A percentile compares a stretch with the other conserved stretches of the same genome.
phyloP scores from a whole-genome alignment of 352 stramenopile genomes.

The Phytophthora ramorum region DNA sequence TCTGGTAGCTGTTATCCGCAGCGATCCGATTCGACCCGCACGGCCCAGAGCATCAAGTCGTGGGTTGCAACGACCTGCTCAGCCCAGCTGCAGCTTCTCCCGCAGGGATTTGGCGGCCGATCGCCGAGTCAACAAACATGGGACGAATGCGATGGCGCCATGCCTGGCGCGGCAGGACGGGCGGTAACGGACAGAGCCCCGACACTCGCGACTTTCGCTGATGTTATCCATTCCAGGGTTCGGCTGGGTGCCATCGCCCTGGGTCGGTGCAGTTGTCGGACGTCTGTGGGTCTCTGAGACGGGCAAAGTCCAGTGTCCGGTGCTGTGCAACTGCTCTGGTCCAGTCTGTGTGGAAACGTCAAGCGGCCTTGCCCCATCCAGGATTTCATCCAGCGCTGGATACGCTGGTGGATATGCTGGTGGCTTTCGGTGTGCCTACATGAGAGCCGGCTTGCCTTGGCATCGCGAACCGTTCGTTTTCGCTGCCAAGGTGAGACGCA shows the following conservation, averaged over 20 bases:
- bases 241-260: not conserved
- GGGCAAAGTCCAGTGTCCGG: not conserved
- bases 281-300: not conserved
- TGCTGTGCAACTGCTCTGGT: not conserved
- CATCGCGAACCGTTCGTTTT: not conserved
- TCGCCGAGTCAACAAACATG: not conserved
- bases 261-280: not conserved
- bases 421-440: not conserved
- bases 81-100: not conserved
- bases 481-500: not conserved
- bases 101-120: not conserved
- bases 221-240: not conserved
- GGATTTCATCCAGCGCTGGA: not conserved
- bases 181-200: not conserved
- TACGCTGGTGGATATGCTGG: not conserved
- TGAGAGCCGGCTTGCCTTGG: not conserved
- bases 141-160: not conserved
- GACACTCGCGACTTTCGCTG: not conserved
- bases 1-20: not conserved
- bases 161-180: too few species aligned
- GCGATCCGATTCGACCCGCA: not conserved
- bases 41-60: not conserved
- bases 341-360: not conserved
- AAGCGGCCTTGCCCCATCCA: not conserved
- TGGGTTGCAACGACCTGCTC: not conserved